phyloP scores from a whole-genome alignment of 169 alveolate species.

The Neospora caninum region DNA sequence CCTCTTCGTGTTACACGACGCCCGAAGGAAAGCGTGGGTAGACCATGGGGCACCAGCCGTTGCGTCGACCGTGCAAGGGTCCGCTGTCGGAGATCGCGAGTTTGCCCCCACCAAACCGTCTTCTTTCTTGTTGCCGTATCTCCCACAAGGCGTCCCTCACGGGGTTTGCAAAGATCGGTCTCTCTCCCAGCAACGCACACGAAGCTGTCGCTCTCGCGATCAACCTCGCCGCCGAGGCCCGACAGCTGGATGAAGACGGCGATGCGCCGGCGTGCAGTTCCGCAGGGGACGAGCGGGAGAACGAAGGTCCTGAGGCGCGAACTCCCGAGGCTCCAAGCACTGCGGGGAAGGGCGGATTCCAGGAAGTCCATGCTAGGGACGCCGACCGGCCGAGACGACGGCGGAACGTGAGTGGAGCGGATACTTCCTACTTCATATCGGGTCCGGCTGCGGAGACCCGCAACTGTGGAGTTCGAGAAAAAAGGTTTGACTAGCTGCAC shows the following conservation, averaged over 20 bases:
- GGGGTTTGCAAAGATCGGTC: not conserved
- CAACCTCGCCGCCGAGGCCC: conserved; percentile 1
- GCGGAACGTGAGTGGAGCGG: not conserved
- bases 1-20: no score
- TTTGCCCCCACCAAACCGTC: no score
- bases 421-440: no score
- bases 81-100: no score
- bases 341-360: not conserved
- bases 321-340: not conserved
- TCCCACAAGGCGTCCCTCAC: not conserved
- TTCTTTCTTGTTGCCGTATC: not conserved
- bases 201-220: not conserved
- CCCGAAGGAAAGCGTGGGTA: no score
- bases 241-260: not conserved
- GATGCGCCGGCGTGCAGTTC: not conserved
- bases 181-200: not conserved
- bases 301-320: not conserved
- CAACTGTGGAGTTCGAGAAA: no score
- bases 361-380: no score
- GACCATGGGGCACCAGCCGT: no score
- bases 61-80: no score
- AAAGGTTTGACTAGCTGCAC: no score
- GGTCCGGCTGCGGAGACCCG: no score
- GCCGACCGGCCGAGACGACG: not conserved
- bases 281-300: not conserved